Base-by-base conservation (phyloP, 192 early-diverging fungal species). In the Chytriomyces sp. region DNA sequence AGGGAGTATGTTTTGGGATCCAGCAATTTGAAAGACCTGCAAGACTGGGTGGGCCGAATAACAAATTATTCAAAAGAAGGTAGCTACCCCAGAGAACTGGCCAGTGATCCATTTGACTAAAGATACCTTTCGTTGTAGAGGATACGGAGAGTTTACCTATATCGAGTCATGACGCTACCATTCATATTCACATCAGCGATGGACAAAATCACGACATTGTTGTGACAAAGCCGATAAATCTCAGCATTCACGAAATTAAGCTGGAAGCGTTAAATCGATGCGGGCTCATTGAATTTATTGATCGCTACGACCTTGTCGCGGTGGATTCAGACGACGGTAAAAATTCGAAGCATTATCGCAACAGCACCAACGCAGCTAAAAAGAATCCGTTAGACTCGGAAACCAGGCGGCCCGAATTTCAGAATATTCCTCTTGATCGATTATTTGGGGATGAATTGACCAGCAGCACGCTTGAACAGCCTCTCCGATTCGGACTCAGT, bases 161-260 rank as follows among this genome's bases (percentile, higher is more conserved):
- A 35, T 35, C 53, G 20, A 57, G 20, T 57, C 20, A 64, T 20
- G 24, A 28, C 16, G 63, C 63, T 13, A 43, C 16, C 18, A 1
- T 64, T 11, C 13, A 28, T 23, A 9, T 71, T 2, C 50, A 59
- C 26, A 26, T 71, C 49, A 71, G 13, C 50, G 69, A 71, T 48
- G 69, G 57, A 9, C 57, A 50, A 16, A 45, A 43, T 18, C n/a
- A 45, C 9, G n/a, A n/a, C 18, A 20, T 44, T 50, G 20, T 50
- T 24, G 57, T 71, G 4, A 20, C 69, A 13, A 18, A 24, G 23
- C 24, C 9, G 11, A 24, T 50, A 43, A 59, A 45, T 35, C 50
- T 71, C 23, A 71, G 49, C 24, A 50, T 71, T 5, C 24, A 57
- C 20, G 69, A 71, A 59, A 71, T 71, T 50, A 71, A 71, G 57